Conservation (phyloP, 2,329 filamentous ascomycete genomes). For the Myriosclerotinia curreyana region DNA sequence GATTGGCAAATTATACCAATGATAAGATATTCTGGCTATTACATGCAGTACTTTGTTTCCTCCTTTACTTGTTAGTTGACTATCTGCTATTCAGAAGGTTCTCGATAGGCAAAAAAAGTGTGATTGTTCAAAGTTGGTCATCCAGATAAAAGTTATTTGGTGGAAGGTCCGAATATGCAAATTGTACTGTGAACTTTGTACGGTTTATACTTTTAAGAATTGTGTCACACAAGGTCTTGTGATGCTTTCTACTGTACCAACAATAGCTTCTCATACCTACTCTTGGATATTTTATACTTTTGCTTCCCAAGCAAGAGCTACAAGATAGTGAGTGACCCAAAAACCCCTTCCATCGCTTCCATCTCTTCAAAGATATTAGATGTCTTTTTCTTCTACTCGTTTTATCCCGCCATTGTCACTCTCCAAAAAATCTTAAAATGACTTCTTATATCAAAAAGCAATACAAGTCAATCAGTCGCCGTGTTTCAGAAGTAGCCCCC, state of each 20-base stretch:
- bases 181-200: background rate
- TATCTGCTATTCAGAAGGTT: background rate
- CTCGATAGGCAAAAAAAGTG: background rate
- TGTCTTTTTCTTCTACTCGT: background rate
- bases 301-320: background rate
- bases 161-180: constrained; percentile 5
- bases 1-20: background rate
- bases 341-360: background rate
- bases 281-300: background rate
- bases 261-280: background rate
- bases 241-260: background rate
- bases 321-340: background rate
- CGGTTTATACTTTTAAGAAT: background rate
- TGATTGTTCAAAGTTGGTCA: background rate
- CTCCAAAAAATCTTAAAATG: background rate
- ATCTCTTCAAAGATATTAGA: no score
- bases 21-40: background rate
- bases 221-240: background rate
- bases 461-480: background rate
- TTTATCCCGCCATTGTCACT: background rate
- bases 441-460: background rate
- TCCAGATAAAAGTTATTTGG: no score
- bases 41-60: background rate
- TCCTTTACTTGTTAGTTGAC: background rate
- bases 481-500: background rate